Evolutionary conservation across 2,329 filamentous ascomycete species (phyloP), one percentile per base, ranked within the genome.

Genomic region (Seiridium cupressi): DNA sequence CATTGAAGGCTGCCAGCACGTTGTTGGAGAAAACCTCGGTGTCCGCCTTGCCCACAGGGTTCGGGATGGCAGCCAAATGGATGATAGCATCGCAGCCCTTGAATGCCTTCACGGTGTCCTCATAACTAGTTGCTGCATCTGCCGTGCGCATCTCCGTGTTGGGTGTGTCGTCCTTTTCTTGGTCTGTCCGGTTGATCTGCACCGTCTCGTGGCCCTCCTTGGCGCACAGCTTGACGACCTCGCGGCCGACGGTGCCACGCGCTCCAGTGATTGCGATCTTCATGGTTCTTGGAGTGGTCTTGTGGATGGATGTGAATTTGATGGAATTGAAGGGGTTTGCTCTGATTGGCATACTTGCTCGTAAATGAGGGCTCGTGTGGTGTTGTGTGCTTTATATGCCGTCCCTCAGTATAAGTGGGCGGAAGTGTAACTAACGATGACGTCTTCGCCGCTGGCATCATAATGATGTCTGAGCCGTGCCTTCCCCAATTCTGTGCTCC

Each of bases 231-330:
- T 51, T 51, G 26, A 51, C 48, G 26, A 51, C 48, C 32, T 51
- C 48, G 31, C 32, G 48, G 48, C 48, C 48, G 10, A 51, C 48
- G 32, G 65, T 70, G 65, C 74, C 69, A 69, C 70, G 73, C 66
- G 60, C 74, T 61, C 71, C 70, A 57, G 71, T 79, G 69, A 69
- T 78, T 61, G 76, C 77, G 70, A 70, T 77, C 72, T 70, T 78
- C 76, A 71, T 70, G 31, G 44, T 60, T 51, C 35, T 55, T 34
- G 18, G 26, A 34, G 13, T 10, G 49, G 32, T 56, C 55, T 49
- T 51, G 31, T 51, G 48, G n/a, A 51, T 34, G 6, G 48, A 34
- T 51, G 9, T 51, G 7, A 42, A 26, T 26, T 26, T 26, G 18
- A 26, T 26, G 18, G 18, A 26, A 26, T 26, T 42, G 11, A 51